phyloP scores from a whole-genome alignment of 1,139 yeast species.

The Diutina neorugosa region DNA sequence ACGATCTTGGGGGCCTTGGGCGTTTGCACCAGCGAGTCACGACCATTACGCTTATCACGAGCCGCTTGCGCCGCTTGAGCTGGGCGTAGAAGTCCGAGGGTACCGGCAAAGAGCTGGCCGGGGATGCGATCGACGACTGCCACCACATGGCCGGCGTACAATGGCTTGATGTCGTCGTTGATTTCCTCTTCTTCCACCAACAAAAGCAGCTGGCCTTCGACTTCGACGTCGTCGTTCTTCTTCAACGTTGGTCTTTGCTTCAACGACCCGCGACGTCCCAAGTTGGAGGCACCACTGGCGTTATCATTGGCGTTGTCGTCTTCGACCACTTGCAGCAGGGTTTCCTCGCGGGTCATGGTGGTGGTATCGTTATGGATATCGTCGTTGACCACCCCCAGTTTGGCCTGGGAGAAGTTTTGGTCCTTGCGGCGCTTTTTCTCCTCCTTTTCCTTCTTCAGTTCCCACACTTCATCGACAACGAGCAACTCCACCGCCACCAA shows the following conservation, averaged over 20 bases:
- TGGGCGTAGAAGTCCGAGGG: slow-evolving; percentile 86
- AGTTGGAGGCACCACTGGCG: slow-evolving; percentile 14
- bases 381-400: slow-evolving; percentile 31
- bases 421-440: slow-evolving; percentile 94
- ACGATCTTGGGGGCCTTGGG: slow-evolving; percentile 80
- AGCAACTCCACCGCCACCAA: slow-evolving; percentile 88
- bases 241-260: slow-evolving; percentile 97
- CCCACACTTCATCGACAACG: slow-evolving; percentile 97
- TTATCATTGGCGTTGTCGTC: slow-evolving; percentile 11
- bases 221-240: slow-evolving; percentile 96
- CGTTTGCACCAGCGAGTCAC: slow-evolving; percentile 34
- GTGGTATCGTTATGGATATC: slow-evolving; percentile 67
- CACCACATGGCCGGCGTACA: slow-evolving; percentile 96
- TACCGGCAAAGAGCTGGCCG: slow-evolving; percentile 90
- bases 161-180: slow-evolving; percentile 83
- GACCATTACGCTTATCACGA: slow-evolving; percentile 49
- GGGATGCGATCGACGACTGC: slow-evolving; percentile 97
- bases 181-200: slow-evolving; percentile 93
- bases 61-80: slow-evolving; percentile 90
- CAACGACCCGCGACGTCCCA: slow-evolving; percentile 80
- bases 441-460: slow-evolving; percentile 88
- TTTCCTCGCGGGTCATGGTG: slow-evolving; percentile 13
- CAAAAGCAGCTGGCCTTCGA: slow-evolving; percentile 88
- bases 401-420: slow-evolving; percentile 25
- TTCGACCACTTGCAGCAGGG: slow-evolving; percentile 10